Evolutionary conservation across 306 rosid species (phyloP).

Genomic region (Sindora glabra): DNA sequence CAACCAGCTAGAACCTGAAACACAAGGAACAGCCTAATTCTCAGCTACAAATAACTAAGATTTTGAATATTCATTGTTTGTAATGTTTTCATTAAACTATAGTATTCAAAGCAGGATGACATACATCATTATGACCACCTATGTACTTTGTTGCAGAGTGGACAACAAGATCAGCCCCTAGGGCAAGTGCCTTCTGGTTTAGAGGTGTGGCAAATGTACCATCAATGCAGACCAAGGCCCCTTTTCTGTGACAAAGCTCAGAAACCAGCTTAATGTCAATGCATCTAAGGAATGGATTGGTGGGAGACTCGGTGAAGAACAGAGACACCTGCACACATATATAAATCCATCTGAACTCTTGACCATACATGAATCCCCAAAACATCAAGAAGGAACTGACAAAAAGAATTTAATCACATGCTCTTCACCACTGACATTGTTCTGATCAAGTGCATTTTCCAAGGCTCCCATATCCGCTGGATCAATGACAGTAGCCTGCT

Average conservation of each 20-base stretch:
- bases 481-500: conserved; percentile 76
- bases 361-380: neutral
- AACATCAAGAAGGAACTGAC: neutral
- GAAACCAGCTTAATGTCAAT: conserved; percentile 89
- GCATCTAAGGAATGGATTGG: conserved; percentile 93
- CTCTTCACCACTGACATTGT: conserved; percentile 52
- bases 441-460: conserved; percentile 64
- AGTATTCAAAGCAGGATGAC: conserved; percentile 3
- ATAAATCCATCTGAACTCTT: conserved; percentile 5
- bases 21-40: neutral
- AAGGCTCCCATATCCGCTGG: conserved; percentile 72
- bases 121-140: conserved; percentile 94
- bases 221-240: conserved; percentile 85
- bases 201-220: conserved; percentile 97
- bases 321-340: conserved; percentile 63
- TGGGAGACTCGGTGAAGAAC: conserved; percentile 95
- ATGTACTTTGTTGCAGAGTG: conserved; percentile 89
- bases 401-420: neutral
- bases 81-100: neutral
- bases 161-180: conserved; percentile 82
- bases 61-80: neutral
- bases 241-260: conserved; percentile 74
- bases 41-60: neutral
- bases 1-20: conserved; percentile 84
- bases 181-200: conserved; percentile 87